Evolutionary conservation across 768 basidiomycete genomes (phyloP), one percentile per base, ranked within the genome.

Genomic region (Leccinum ochraceum): DNA sequence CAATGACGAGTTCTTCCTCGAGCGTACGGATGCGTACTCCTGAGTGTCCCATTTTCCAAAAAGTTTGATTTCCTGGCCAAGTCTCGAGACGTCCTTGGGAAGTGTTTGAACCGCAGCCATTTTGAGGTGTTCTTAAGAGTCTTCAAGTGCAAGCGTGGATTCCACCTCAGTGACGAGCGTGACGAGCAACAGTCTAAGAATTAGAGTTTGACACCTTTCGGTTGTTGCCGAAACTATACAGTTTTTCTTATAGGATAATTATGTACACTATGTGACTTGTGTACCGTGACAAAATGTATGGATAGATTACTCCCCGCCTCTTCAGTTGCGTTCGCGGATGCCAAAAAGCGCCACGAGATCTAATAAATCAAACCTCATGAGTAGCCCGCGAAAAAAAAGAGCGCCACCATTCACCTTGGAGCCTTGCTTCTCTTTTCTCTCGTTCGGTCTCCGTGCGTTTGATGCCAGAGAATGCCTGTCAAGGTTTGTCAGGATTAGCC

Each of bases 21-120:
- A 63, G 52, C 1, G 54, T 51, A 34, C 48, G 57, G 9, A 54
- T 56, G 56, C 94, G 79, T 83, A 97, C 95, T 94, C 95, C 74
- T 94, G 89, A 64, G 94, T 91, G 59, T 98, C 95, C 97, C 97
- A 99, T 83, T 95, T 95, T 73, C 94, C 95, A 75, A 99, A 99
- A 64, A 99, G 88, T 80, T 96, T 97, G 74, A 98, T 86, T 69
- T 93, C 92, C 76, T 83, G 84, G 64, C 88, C 90, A 68, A 92
- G 80, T 76, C 78, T 90, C 63, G 90, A 88, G 73, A 94, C 82
- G 59, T 92, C 90, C 78, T 79, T 91, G 55, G 92, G 92, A 63
- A 94, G 89, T 48, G 90, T 87, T 67, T 86, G 84, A 62, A 78
- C 81, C 60, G 80, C 66, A 64, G 86, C 83, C 87, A 89, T 89